phyloP scores from a whole-genome alignment of 495 filamentous ascomycete species.

The Poronia punctata region DNA sequence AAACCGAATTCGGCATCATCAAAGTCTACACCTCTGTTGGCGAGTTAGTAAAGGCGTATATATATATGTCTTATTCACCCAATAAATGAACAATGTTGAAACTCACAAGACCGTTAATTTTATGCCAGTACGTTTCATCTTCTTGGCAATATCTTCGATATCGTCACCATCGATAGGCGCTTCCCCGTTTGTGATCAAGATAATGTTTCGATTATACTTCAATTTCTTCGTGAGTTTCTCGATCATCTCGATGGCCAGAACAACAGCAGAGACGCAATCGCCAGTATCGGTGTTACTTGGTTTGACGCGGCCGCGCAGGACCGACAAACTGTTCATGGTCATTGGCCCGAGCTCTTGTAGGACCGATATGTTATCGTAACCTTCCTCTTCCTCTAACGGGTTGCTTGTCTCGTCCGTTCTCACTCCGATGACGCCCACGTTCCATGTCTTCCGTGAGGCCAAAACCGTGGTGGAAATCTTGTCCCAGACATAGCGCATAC shows the following conservation, averaged over 20 bases:
- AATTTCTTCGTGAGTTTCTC: slow-evolving; percentile 70
- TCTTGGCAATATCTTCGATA: slow-evolving; percentile 57
- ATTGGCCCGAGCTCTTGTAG: slow-evolving; percentile 64
- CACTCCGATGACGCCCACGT: slow-evolving; percentile 73
- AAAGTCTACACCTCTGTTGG: slow-evolving; percentile 77
- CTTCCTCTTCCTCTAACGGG: slow-evolving; percentile 43
- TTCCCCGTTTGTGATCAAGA: slow-evolving; percentile 75
- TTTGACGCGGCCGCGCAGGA: slow-evolving; percentile 56
- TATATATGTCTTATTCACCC: neutral
- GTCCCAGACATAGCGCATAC: slow-evolving; percentile 94
- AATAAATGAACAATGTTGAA: too few species aligned
- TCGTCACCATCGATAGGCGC: slow-evolving; percentile 61
- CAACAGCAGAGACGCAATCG: slow-evolving; percentile 79
- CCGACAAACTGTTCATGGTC: slow-evolving; percentile 60
- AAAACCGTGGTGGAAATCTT: slow-evolving; percentile 80
- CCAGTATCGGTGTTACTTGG: slow-evolving; percentile 53
- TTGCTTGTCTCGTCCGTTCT: slow-evolving; percentile 75
- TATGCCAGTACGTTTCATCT: slow-evolving; percentile 68
- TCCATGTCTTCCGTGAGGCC: slow-evolving; percentile 74
- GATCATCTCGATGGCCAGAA: slow-evolving; percentile 85
- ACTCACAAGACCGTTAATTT: slow-evolving; percentile 74
- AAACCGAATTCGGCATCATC: slow-evolving; percentile 87
- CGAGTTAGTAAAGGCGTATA: neutral
- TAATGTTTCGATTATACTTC: slow-evolving; percentile 79
- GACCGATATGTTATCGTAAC: slow-evolving; percentile 72